These are phyloP conservation scores for Eustoma russellianum DNA, from an alignment of 257 asterid species.

Conservation along the genomic window DNA sequence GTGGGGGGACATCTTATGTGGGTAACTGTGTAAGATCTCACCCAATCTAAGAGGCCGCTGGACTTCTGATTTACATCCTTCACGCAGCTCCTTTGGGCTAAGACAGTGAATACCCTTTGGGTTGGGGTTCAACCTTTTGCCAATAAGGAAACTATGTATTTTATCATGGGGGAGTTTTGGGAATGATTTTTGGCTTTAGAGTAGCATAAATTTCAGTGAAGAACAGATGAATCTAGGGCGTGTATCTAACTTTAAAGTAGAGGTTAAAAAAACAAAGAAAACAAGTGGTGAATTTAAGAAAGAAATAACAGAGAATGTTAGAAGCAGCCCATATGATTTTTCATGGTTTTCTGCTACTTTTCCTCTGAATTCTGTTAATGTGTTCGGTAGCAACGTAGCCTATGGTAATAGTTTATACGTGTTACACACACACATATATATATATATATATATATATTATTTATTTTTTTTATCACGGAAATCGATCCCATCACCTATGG, in stretches of 20 bases:
- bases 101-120: no score
- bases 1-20: no score
- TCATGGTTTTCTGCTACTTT: slow-evolving; percentile 21
- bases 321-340: slow-evolving; percentile 9
- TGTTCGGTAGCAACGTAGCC: neutral
- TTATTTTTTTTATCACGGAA: slow-evolving; percentile 41
- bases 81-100: no score
- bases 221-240: slow-evolving; percentile 7
- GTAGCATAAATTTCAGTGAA: slow-evolving; percentile 37
- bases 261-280: neutral
- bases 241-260: no score
- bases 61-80: no score
- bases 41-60: no score
- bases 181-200: neutral
- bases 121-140: no score
- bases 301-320: slow-evolving; percentile 51
- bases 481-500: slow-evolving; percentile 36
- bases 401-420: no score
- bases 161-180: neutral
- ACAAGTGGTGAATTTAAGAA: slow-evolving; percentile 13
- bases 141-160: neutral
- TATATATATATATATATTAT: no score
- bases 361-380: slow-evolving; percentile 15
- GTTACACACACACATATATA: no score
- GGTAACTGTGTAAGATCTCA: no score